phyloP scores from a whole-genome alignment of 495 filamentous ascomycete genomes.

The Margaritispora aquatica region DNA sequence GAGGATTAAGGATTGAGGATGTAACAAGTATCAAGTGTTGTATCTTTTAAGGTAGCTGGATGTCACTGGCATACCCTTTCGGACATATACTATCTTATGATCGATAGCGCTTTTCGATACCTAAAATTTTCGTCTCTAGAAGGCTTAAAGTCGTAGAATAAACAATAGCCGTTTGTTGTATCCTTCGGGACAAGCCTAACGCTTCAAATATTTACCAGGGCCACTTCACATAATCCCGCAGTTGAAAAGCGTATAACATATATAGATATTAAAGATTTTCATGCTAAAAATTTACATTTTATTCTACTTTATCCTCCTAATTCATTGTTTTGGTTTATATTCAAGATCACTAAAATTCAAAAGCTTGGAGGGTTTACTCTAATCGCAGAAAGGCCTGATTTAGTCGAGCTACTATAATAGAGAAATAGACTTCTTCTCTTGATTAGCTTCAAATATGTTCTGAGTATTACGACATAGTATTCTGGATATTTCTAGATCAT shows the following conservation, averaged over 20 bases:
- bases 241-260: neutral
- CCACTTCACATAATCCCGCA: neutral
- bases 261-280: neutral
- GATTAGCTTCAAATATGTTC: neutral
- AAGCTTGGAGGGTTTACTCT: neutral
- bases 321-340: neutral
- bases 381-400: neutral
- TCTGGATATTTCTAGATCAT: neutral
- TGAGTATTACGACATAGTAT: neutral
- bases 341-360: neutral
- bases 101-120: neutral
- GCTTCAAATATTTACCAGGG: neutral
- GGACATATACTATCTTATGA: neutral
- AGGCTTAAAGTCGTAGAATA: neutral
- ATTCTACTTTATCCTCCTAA: no score
- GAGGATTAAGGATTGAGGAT: neutral
- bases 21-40: neutral
- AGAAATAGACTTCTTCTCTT: neutral
- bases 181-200: neutral
- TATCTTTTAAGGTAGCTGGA: neutral
- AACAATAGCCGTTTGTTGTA: neutral
- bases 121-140: neutral
- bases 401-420: neutral
- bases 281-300: neutral
- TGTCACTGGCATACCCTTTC: neutral